Evolutionary conservation across 2,329 filamentous ascomycete species (phyloP), one percentile per base, ranked within the genome.

Genomic region (Dactylellina cionopaga): DNA sequence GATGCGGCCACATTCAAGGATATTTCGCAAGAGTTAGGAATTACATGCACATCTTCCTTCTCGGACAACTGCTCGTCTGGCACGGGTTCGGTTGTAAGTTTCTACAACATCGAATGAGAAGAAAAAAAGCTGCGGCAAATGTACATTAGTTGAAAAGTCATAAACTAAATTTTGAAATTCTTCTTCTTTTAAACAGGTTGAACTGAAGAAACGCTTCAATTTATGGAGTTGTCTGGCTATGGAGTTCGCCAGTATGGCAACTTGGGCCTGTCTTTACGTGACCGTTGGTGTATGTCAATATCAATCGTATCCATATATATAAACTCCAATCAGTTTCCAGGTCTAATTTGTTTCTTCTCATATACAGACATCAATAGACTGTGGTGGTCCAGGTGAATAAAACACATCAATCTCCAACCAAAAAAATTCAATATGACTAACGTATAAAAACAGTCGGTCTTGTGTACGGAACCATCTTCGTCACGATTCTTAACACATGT

Each of bases 191-290:
- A 19, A 60, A 58, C 31, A 72, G 68, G 59, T 74, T 51, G 69
- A 66, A 52, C 55, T 74, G 7, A 68, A 74, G 62, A 74, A 74
- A 41, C 58, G 69, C 33, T 74, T 74, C 55, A 74, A 54, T 33
- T 37, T 74, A 62, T 74, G 69, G 69, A 74, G 69, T 31, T 66
- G 60, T 22, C 54, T 74, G 37, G 69, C 69, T 1, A 66, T 74
- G 69, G 69, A 74, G 31, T 74, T 74, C 44, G 54, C 69, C 43
- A 63, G 62, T 49, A 74, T 74, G 69, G 69, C 69, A 43, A 74
- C 69, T 24, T 66, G 62, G 60, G 60, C 63, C 29, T 74, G 69
- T 29, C 69, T 74, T 43, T 74, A 63, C 39, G 69, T 74, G 41
- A 74, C 69, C 24, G 54, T 74, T 41, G 69, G 69, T 65, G 68